Evolutionary conservation across 2,329 filamentous ascomycete genomes (phyloP).

Genomic region (Cryphonectria naterciae): DNA sequence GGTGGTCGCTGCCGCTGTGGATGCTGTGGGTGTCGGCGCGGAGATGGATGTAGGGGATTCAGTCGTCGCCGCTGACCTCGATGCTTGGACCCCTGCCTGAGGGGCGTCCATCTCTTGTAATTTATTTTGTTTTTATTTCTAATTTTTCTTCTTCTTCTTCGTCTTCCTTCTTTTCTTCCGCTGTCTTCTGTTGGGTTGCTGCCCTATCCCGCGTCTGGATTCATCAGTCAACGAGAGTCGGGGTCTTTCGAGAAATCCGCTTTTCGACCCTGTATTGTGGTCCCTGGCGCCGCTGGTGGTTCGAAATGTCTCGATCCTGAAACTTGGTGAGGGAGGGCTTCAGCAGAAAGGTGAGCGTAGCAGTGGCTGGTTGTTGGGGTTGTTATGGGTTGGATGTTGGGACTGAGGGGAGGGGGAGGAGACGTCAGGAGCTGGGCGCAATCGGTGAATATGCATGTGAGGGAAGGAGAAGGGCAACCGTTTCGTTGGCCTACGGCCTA

Average conservation of each 20-base stretch:
- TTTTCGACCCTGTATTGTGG: neutral
- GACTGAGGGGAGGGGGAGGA: neutral
- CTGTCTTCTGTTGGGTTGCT: neutral
- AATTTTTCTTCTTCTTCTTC: neutral
- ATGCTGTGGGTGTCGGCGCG: constrained; percentile 12
- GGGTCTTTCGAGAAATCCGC: neutral
- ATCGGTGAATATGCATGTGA: neutral
- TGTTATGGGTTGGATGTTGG: neutral
- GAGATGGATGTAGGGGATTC: constrained; percentile 16
- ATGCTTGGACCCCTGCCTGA: constrained; percentile 10
- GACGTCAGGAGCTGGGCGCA: neutral
- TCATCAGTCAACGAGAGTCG: neutral
- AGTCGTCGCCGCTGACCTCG: neutral
- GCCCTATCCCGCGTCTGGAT: neutral
- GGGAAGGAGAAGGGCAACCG: neutral
- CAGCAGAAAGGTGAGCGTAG: neutral
- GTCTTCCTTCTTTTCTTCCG: neutral
- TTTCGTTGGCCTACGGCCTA: neutral
- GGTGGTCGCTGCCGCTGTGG: constrained; percentile 11
- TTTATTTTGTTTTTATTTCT: neutral
- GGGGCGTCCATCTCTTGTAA: constrained; percentile 15
- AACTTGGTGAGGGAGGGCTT: neutral
- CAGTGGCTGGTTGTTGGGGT: neutral
- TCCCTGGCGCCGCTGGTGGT: neutral
- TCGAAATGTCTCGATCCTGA: neutral